phyloP scores from a whole-genome alignment of 2,329 filamentous ascomycete species.

The Thelonectria olida region DNA sequence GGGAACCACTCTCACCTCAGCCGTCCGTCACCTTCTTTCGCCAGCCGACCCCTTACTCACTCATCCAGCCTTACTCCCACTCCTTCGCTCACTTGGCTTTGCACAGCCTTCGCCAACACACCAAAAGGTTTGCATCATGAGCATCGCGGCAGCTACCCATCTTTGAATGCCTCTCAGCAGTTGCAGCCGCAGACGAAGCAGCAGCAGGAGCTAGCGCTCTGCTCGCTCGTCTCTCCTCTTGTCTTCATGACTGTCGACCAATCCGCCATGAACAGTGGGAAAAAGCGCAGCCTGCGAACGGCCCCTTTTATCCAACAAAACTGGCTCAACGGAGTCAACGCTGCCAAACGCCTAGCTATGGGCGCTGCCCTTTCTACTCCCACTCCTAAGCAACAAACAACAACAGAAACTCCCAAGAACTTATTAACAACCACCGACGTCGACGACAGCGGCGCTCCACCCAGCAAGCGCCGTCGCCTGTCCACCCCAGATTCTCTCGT shows the following conservation, averaged over 20 bases:
- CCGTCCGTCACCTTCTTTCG: background rate
- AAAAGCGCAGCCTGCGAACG: conserved; percentile 56
- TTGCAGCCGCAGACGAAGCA: conserved; percentile 10
- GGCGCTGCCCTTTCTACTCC: conserved; percentile 42
- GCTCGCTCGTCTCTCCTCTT: conserved; percentile 19
- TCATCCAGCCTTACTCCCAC: conserved; percentile 2
- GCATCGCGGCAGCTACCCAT: conserved; percentile 25
- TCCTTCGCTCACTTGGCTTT: conserved; percentile 6
- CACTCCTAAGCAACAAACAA: conserved; percentile 1
- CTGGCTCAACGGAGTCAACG: conserved; percentile 58
- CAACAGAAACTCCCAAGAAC: background rate
- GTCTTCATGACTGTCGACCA: conserved; percentile 45
- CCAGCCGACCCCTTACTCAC: background rate
- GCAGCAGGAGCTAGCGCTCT: conserved; percentile 21
- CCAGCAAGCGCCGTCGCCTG: conserved; percentile 62
- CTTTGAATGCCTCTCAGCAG: conserved; percentile 32
- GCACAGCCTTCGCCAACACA: conserved; percentile 14
- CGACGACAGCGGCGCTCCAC: conserved; percentile 50
- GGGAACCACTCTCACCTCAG: background rate
- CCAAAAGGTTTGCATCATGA: conserved; percentile 32
- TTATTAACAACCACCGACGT: conserved; percentile 45
- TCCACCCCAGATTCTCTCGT: conserved; percentile 48
- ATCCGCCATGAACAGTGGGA: conserved; percentile 57
- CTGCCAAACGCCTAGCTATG: conserved; percentile 54
- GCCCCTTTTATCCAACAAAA: conserved; percentile 65